Base-by-base conservation (phyloP, 2,329 filamentous ascomycete genomes). In the Fusarium tuaranense region DNA sequence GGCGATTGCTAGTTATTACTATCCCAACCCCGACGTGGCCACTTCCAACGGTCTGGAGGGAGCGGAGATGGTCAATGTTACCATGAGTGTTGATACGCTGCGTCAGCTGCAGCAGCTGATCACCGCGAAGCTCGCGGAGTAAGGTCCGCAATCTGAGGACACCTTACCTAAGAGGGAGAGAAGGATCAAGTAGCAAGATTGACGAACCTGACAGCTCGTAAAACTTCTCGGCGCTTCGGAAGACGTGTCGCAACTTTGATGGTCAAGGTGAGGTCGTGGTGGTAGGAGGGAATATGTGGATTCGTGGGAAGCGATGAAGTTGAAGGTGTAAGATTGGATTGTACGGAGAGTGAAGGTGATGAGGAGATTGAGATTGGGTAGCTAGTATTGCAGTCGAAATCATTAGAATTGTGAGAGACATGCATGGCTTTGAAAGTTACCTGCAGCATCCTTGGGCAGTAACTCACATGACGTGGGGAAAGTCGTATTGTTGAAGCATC, bases 1-100 rank as follows among this genome's bases (percentile, higher is more conserved):
- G 44, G 84, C 84, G 12, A 85, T 86, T 22, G 84, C 85, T 0
- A 84, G 83, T 36, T 87, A 82, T 80, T 86, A 83, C 51, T 87
- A 86, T 65, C 85, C 85, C 0, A 85, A 86, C 69, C 84, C 82
- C 0, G 81, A 83, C 16, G 81, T 83, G 0, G 81, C 81, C 1
- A 83, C 80, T 3, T 82, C 81, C 0, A 83, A 83, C 20, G 80
- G 78, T 0, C 1, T 82, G 5, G 69, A 79, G 41, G 75, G 69
- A 1, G 62, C 75, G 0, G 71, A 77, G 14, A 30, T 74, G 18
- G 73, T 82, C 18, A 79, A 82, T 18, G 73, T 82, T 12, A 80
- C 78, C 0, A 80, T 82, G 74, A 82, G 76, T 30, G 69, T 78
- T 0, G 81, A 81, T 1, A 78, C 73, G 12, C 72, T 82, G 4